Percentiles rank a stretch among this genome's conserved stretches.
Conservation (phyloP, 148 eudicot genomes). For the Camellia lanceoleosa region DNA sequence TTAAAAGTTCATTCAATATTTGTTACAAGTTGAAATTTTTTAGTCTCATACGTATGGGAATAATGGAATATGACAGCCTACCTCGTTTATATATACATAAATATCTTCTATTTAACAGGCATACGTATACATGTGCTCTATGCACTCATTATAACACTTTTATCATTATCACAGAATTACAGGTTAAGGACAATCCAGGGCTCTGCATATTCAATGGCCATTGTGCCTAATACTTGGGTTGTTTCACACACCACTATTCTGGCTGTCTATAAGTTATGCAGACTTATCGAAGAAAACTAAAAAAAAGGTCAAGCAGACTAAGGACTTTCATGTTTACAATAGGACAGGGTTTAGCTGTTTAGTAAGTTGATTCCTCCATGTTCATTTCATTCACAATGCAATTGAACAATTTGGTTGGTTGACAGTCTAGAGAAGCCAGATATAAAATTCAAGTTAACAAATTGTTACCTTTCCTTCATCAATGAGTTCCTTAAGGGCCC, state of each 20-base stretch:
- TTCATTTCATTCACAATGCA: background rate
- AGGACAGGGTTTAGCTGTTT: background rate
- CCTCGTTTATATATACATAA: background rate
- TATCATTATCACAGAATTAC: background rate
- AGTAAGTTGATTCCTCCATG: background rate
- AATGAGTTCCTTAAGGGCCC: conserved; percentile 74
- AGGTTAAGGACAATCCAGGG: background rate
- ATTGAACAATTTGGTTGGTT: background rate
- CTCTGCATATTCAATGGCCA: background rate
- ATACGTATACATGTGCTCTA: background rate
- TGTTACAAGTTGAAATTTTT: background rate
- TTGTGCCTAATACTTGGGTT: background rate
- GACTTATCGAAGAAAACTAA: no score
- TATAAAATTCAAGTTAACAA: conserved; percentile 7
- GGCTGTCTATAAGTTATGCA: background rate
- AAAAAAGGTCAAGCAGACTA: background rate
- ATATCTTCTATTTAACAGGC: background rate
- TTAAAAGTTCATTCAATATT: background rate
- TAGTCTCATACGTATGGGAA: background rate
- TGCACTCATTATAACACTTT: background rate
- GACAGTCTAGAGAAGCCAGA: background rate
- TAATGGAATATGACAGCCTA: background rate
- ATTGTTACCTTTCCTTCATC: conserved; percentile 84
- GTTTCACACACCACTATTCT: background rate
- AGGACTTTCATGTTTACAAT: conserved; percentile 1